Base-by-base conservation (phyloP, 2,329 filamentous ascomycete genomes). In the Harringtonia aguacate region DNA sequence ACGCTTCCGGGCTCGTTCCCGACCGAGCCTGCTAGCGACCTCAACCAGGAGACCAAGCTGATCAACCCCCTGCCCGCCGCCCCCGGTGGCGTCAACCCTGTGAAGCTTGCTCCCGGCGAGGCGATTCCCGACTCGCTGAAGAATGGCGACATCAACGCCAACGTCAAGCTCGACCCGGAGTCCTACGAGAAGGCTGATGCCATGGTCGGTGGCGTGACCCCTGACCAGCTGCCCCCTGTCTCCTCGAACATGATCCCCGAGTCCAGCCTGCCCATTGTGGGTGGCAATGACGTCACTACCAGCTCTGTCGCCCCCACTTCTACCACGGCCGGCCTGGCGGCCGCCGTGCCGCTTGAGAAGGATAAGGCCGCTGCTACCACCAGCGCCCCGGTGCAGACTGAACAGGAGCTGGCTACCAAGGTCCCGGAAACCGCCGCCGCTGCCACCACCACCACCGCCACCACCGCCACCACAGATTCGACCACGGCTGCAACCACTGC, bases 171-270 rank as follows among this genome's bases (percentile, higher is more conserved):
- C 18, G 89, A 95, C 60, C 75, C 87, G 61, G 85, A 80, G 53
- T 90, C 86, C 2, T 97, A 95, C 63, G 83, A 94, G 61, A 85
- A 85, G 62, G 79, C 81, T 50, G 84, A 84, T 46, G 74, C 79
- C 46, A 62, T 80, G 35, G 70, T 73, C 41, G 74, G 73, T 24
- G 46, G 52, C 55, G 67, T 43, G 61, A 48, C 48, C 2, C 65
- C 52, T 8, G 65, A 70, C 39, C 63, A 69, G 45, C 58, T 81
- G 30, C 75, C 78, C 27, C 68, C 72, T 10, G 63, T 81, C 45
- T 68, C 73, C 37, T 73, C 69, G 49, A 80, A 72, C 61, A 68
- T 85, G 60, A 88, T 92, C 51, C 86, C 87, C 17, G 86, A 94
- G 65, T 90, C 86, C 8, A 86, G 83, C 61, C 70, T 92, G 50